Percentiles rank a stretch among this genome's conserved stretches.
Evolutionary conservation across 2,329 filamentous ascomycete species (phyloP).

Genomic region (Didymella exigua): DNA sequence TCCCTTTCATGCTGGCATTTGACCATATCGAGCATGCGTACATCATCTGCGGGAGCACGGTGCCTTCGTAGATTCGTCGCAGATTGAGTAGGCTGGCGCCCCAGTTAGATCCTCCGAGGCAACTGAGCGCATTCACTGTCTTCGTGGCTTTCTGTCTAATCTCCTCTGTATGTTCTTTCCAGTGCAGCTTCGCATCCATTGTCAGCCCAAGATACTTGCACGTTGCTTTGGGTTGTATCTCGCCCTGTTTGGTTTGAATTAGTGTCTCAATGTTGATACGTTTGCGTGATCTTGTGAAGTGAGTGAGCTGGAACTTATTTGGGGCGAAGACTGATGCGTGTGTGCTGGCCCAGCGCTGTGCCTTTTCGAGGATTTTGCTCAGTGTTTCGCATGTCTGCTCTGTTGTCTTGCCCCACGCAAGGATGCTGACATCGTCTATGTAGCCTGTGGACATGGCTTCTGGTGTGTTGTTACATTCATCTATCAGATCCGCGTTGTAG

Average conservation of each 20-base stretch:
- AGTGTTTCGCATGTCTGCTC: background rate
- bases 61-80: slow-evolving; percentile 34
- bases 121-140: slow-evolving; percentile 10
- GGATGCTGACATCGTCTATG: background rate
- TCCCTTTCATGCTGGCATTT: slow-evolving; percentile 21
- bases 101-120: slow-evolving; percentile 22
- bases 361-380: slow-evolving; percentile 20
- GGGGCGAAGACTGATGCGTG: slow-evolving; percentile 36
- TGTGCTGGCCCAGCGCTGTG: slow-evolving; percentile 27
- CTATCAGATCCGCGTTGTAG: slow-evolving; percentile 40
- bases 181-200: background rate
- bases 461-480: slow-evolving; percentile 3
- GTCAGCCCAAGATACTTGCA: slow-evolving; percentile 9
- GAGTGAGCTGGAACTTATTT: slow-evolving; percentile 36
- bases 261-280: slow-evolving; percentile 13
- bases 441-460: background rate
- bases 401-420: too few relatives aligned
- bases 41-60: slow-evolving; percentile 39
- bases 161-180: background rate
- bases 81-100: slow-evolving; percentile 23
- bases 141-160: background rate
- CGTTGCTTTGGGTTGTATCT: slow-evolving; percentile 15
- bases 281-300: slow-evolving; percentile 11
- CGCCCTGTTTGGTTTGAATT: slow-evolving; percentile 24
- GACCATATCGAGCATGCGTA: slow-evolving; percentile 37